These are phyloP conservation scores for Pestalotiopsis sp. DNA, from an alignment of 2,329 filamentous ascomycete genomes.

Conservation along the genomic window DNA sequence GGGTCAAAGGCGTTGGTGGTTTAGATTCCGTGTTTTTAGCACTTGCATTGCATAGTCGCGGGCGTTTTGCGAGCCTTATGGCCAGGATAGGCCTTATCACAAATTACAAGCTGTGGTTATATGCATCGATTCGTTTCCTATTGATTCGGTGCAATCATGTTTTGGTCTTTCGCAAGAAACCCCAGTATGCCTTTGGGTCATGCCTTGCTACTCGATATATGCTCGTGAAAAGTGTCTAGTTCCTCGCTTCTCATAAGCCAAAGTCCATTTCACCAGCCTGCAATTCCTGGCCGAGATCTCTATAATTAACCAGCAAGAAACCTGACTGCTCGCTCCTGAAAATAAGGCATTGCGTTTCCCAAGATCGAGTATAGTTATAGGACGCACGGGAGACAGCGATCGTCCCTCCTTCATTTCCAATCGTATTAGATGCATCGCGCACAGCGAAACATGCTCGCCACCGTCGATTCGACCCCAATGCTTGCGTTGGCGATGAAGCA, in stretches of 20 bases:
- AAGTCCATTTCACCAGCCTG: not conserved
- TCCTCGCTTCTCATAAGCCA: not conserved
- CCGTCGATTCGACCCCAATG: not conserved
- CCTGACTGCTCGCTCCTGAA: not conserved
- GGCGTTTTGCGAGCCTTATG: not conserved
- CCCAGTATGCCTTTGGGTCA: not conserved
- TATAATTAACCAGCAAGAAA: not conserved
- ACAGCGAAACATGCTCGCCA: not conserved
- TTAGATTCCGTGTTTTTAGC: not conserved
- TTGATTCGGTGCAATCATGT: not conserved
- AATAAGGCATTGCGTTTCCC: not conserved
- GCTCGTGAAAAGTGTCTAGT: not conserved
- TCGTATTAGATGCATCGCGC: not conserved
- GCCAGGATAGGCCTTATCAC: not conserved
- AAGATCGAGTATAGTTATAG: not conserved
- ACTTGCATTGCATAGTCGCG: constrained; percentile 9
- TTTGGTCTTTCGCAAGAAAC: not conserved
- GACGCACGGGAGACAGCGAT: not conserved
- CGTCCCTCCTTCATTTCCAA: not conserved
- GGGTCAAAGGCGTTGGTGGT: constrained; percentile 9
- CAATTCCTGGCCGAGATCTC: not conserved
- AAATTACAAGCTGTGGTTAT: not conserved
- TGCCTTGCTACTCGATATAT: not conserved
- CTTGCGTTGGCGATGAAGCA: not conserved
- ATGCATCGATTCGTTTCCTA: not conserved